Base-by-base conservation (phyloP, 2,329 filamentous ascomycete species). In the Hortaea sp. region DNA sequence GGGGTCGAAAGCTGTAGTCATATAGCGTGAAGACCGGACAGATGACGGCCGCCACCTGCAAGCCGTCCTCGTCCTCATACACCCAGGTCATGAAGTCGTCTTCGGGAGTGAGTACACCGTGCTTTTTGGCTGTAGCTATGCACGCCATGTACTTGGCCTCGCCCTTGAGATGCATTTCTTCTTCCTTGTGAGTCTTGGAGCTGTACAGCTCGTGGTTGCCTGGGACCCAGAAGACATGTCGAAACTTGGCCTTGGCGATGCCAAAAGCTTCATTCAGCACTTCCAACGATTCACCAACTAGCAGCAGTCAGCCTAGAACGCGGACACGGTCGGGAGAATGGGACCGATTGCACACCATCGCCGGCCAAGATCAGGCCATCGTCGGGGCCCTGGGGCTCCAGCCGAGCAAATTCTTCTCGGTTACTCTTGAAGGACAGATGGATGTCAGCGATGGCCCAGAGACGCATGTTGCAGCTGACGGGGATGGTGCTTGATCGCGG, bases 151-250 rank as follows among this genome's bases (percentile, higher is more conserved):
- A 79, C 57, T 78, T 79, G 41, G 61, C 65, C 55, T 74, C 71
- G 46, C 76, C 76, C 4, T 68, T 60, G 3, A 69, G 62, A 49
- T 64, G 58, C 46, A 53, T 54, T 31, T 61, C 55, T 12, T 57
- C 49, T 32, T 65, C 63, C 40, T 66, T 62, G 27, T 67, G 56
- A 4, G 63, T 58, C 1, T 68, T 66, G 44, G 77, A 57, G 1
- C 72, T 75, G 58, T 78, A 79, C 7, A 79, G 67, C 63, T 78
- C 75, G 53, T 79, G 75, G 56, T 78, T 78, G 5, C 76, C 76
- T 0, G 75, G 75, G 6, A 71, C 70, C 76, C 76, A 79, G 54
- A 70, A 77, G 28, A 78, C 74, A 31, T 65, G 58, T 34, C 64
- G 58, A 59, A 71, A 72, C 46, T 66, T 63, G 29, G 60, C 56